Conservation (phyloP, 768 basidiomycete species). For the Russula emetica region DNA sequence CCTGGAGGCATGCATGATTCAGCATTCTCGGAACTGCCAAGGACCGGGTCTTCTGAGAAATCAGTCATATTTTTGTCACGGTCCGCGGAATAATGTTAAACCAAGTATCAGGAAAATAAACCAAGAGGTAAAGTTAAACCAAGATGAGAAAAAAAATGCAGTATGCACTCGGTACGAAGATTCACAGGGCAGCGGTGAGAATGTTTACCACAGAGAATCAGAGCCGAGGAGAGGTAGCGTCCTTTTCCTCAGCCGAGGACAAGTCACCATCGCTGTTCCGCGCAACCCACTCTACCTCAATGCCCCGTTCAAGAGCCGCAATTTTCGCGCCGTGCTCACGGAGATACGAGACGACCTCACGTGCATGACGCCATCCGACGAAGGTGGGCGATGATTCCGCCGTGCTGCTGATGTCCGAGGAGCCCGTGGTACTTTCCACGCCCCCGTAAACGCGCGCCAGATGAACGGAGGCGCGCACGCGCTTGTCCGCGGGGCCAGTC, state of each 20-base stretch:
- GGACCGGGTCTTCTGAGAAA: neutral
- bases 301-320: constrained; percentile 43
- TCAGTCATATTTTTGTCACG: neutral
- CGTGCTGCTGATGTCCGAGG: constrained; percentile 33
- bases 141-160: neutral
- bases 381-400: constrained; percentile 29
- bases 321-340: constrained; percentile 69
- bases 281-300: constrained; percentile 68
- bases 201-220: neutral
- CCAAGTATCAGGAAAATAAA: neutral
- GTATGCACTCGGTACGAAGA: no score
- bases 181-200: no score
- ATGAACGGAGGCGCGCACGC: constrained; percentile 51
- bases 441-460: constrained; percentile 44
- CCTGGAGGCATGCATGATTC: neutral
- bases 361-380: constrained; percentile 56
- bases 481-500: constrained; percentile 38
- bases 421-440: constrained; percentile 33
- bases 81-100: neutral
- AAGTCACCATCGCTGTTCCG: constrained; percentile 58
- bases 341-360: constrained; percentile 72
- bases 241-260: constrained; percentile 23
- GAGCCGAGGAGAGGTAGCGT: neutral
- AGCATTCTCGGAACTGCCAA: neutral
- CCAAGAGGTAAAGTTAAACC: constrained; percentile 6